Conservation (phyloP, 768 basidiomycete genomes). For the Tulasnella sp. region DNA sequence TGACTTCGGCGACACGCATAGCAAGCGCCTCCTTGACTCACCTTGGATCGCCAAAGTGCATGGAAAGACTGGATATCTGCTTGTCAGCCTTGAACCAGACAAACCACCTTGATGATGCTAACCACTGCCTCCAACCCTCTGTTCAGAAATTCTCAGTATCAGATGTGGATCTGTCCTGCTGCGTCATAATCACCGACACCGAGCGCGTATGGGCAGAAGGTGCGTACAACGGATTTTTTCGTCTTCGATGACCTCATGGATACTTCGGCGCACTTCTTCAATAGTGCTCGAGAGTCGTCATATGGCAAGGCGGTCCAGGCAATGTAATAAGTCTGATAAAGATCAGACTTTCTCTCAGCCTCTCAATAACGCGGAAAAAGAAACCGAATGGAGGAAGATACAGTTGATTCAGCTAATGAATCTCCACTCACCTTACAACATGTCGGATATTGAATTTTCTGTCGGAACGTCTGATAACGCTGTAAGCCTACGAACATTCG, state of each 20-base stretch:
- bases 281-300: slow-evolving; percentile 14
- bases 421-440: slow-evolving; percentile 3
- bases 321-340: background rate
- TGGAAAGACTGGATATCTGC: background rate
- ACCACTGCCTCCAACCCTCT: background rate
- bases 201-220: slow-evolving; percentile 16
- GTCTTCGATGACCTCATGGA: too few relatives aligned
- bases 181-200: slow-evolving; percentile 17
- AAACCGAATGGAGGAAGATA: background rate
- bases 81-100: background rate
- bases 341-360: background rate
- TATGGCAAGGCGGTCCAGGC: slow-evolving; percentile 1
- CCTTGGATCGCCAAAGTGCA: slow-evolving; percentile 6
- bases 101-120: background rate
- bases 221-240: background rate
- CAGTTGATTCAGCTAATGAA: background rate
- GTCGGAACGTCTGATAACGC: background rate
- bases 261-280: background rate
- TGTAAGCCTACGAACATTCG: too few relatives aligned
- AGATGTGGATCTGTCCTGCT: slow-evolving; percentile 4
- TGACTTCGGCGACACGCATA: slow-evolving; percentile 2
- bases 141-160: background rate
- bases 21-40: background rate
- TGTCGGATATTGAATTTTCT: background rate
- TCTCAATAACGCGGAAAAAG: background rate